Base-by-base conservation (phyloP, 2,329 filamentous ascomycete species). In the Fusarium proliferatum region DNA sequence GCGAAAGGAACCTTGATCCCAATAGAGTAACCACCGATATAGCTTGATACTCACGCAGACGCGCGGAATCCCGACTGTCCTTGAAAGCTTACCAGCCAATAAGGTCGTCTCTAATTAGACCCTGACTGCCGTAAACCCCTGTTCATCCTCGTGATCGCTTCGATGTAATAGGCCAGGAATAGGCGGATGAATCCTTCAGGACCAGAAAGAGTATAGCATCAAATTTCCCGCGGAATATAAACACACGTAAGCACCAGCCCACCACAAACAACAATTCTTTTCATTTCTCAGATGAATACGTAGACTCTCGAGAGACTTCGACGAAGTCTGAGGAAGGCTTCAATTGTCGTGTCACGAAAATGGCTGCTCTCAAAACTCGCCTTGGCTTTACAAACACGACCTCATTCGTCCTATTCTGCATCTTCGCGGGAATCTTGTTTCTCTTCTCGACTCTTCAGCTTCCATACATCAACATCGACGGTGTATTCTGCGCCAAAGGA, bases 381-480 rank as follows among this genome's bases (percentile, higher is more conserved):
- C 67, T 71, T 6, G 68, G 67, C 2, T 71, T 67, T 16, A 9
- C 67, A 12, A 45, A 8, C 3, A 46, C 36, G 2, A 67, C 41
- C 7, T 43, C 68, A 2, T 39, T 49, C 3, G 15, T 26, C 4
- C 21, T 67, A 1, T 67, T 67, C 9, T 55, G 38, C 16, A 6
- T 58, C 4, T 67, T 71, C 9, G 46, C n/a, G 0, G 34, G 56
- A 0, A 6, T n/a, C 1, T 6, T 71, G 3, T 71, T 61, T 4
- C 16, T 67, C 15, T 71, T 71, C 51, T 71, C 68, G 1, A 49
- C 49, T 1, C 38, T 67, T 5, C 68, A 71, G 5, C 46, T 71
- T 2, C 67, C 56, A 0, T 58, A 38, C 8, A 41, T 71, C 6
- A 57, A 63, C 9, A 71, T 71, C 4, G 67, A 71, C 15, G 39